Evolutionary conservation across 192 early-diverging fungal species (phyloP), one percentile per base, ranked within the genome.

Genomic region (Gamsiella multidivaricata): DNA sequence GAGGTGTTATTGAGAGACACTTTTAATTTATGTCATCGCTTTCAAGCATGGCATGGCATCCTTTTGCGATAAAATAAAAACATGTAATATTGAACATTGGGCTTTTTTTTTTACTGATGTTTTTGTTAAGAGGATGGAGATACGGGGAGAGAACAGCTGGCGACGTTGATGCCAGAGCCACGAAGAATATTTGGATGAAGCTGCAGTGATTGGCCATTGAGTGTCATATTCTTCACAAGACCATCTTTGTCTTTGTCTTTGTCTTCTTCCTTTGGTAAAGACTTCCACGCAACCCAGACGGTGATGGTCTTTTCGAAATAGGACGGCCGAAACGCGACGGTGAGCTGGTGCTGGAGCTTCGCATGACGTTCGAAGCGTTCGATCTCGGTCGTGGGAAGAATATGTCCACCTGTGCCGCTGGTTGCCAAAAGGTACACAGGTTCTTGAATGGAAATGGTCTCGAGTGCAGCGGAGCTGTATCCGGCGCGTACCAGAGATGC

Each of bases 1-100:
- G 54, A 26, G 84, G 84, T 14, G 65, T 74, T 26, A 82, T 86
- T 56, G 59, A 82, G 32, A 82, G 80, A 37, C 41, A 52, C 45
- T 78, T 78, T 25, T 78, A 69, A 65, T 23, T 11, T 42, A 42
- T 42, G n/a, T n/a, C n/a, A n/a, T n/a, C n/a, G n/a, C n/a, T n/a
- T n/a, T n/a, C n/a, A n/a, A n/a, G n/a, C n/a, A n/a, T n/a, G n/a
- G n/a, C n/a, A n/a, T n/a, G n/a, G n/a, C n/a, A n/a, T n/a, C n/a
- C n/a, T n/a, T n/a, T n/a, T n/a, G n/a, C n/a, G n/a, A n/a, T n/a
- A n/a, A n/a, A n/a, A n/a, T n/a, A n/a, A n/a, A n/a, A n/a, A n/a
- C n/a, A n/a, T n/a, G n/a, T n/a, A n/a, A n/a, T n/a, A n/a, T n/a
- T n/a, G n/a, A n/a, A n/a, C n/a, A n/a, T n/a, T n/a, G n/a, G n/a